phyloP scores from a whole-genome alignment of 768 basidiomycete genomes.

The Suillus alpinus region DNA sequence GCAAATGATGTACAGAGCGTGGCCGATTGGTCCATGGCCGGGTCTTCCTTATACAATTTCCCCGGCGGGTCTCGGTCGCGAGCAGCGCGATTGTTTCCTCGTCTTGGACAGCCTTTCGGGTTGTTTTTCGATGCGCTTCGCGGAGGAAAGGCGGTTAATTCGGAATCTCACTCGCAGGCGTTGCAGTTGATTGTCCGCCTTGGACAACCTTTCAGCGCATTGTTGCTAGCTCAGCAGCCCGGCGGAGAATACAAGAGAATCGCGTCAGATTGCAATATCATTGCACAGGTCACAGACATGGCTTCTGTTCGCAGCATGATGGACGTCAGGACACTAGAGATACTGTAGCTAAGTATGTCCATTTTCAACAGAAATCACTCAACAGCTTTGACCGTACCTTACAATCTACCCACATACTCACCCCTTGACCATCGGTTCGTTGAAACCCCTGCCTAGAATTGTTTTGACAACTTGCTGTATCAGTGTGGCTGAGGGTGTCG shows the following conservation, averaged over 20 bases:
- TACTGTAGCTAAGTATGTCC: not conserved
- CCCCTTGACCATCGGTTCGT: no score
- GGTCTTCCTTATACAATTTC: not conserved
- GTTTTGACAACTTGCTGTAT: no score
- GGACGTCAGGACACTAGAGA: conserved; percentile 1
- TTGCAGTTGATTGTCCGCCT: not conserved
- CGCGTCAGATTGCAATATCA: not conserved
- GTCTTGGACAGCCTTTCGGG: not conserved
- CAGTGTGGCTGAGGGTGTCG: no score
- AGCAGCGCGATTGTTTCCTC: not conserved
- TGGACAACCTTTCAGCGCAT: not conserved
- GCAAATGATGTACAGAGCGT: not conserved
- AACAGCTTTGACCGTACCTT: no score
- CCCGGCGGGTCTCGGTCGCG: not conserved
- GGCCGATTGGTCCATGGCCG: not conserved
- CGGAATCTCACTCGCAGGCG: not conserved
- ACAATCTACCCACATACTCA: no score
- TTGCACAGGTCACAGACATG: not conserved
- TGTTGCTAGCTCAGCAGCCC: not conserved
- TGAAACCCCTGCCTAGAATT: no score
- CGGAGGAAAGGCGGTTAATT: not conserved
- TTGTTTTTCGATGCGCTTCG: not conserved
- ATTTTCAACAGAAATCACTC: no score
- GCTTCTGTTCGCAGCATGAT: not conserved
- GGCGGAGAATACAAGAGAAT: conserved; percentile 3